Evolutionary conservation across 306 rosid species (phyloP), one percentile per base, ranked within the genome.

Genomic region (Dryas alaskensis): DNA sequence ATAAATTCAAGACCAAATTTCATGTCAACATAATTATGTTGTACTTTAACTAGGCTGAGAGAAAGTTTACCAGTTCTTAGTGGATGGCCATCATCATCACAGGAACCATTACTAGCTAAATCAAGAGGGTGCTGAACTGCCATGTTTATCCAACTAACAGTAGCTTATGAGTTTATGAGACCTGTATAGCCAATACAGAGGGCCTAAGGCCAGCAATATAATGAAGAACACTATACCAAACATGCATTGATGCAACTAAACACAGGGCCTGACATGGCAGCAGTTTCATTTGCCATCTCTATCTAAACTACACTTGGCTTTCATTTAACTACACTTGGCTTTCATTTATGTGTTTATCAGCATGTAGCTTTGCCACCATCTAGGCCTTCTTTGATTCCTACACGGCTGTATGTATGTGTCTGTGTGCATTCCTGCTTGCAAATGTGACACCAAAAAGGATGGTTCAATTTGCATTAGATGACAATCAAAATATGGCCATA

Each of bases 51-150:
- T 22, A 22, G 65, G 72, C 73, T 54, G 64, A 42, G 76, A 61
- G 37, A 66, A n/a, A 54, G 25, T 70, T 83, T 88, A 88, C 96
- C 96, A 4, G 88, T 78, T 78, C 96, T 81, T 61, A 74, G 81
- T 49, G 77, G 82, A 58, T 73, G 86, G 4, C 89, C 96, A 85
- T 90, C 93, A 40, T 85, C 96, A 71, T 83, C 91, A 69, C 75
- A 80, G 73, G 79, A 65, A 72, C 43, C 84, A 6, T 55, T 68
- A 3, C 68, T 50, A 6, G 81, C 82, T 67, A 82, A 67, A 67
- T 87, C 88, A 17, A 83, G 81, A 68, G 96, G 73, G 69, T 65
- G 76, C 69, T 81, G 81, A 52, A 50, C 79, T 60, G 77, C 90
- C 96, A 87, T 90, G 67, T 73, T 78, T 68, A 12, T 59, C 39